These are phyloP conservation scores for Claviceps sp. DNA, from an alignment of 2,329 filamentous ascomycete genomes.

Conservation along the genomic window DNA sequence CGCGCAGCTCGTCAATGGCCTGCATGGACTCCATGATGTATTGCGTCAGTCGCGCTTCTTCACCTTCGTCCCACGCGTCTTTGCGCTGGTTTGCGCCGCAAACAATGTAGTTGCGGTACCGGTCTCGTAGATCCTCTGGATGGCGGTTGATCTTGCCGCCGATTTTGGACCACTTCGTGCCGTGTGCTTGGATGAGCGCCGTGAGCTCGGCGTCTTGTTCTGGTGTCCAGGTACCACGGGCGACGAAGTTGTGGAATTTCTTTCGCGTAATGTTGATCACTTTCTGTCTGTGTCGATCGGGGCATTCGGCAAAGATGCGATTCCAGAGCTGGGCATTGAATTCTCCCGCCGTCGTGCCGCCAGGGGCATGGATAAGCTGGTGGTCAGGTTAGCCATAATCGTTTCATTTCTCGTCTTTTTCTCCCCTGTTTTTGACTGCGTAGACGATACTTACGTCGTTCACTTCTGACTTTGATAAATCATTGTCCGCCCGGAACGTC, in stretches of 20 bases:
- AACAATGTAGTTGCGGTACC: constrained; percentile 54
- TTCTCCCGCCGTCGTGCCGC: constrained; percentile 22
- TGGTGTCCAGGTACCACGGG: constrained; percentile 31
- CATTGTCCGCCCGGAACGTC: constrained; percentile 28
- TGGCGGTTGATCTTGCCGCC: constrained; percentile 49
- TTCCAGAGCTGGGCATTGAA: constrained; percentile 35
- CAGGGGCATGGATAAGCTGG: constrained; percentile 23
- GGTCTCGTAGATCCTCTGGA: constrained; percentile 52
- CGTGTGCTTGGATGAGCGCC: constrained; percentile 21
- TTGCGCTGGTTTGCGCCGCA: constrained; percentile 39
- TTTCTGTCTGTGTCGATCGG: constrained; percentile 37
- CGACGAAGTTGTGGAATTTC: constrained; percentile 51
- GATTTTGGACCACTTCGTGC: constrained; percentile 48
- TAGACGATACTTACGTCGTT: constrained; percentile 27
- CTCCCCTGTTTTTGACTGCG: not conserved
- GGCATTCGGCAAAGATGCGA: constrained; percentile 31
- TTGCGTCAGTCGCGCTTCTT: constrained; percentile 40
- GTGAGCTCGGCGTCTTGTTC: constrained; percentile 24
- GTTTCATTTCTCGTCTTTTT: not conserved
- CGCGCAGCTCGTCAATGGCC: constrained; percentile 28
- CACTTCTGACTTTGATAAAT: constrained; percentile 30
- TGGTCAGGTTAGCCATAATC: not conserved
- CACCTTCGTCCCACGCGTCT: constrained; percentile 45
- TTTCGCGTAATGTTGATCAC: constrained; percentile 45
- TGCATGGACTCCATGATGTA: constrained; percentile 40